Evolutionary conservation across 495 filamentous ascomycete species (phyloP).

Genomic region (Neurospora sp.): DNA sequence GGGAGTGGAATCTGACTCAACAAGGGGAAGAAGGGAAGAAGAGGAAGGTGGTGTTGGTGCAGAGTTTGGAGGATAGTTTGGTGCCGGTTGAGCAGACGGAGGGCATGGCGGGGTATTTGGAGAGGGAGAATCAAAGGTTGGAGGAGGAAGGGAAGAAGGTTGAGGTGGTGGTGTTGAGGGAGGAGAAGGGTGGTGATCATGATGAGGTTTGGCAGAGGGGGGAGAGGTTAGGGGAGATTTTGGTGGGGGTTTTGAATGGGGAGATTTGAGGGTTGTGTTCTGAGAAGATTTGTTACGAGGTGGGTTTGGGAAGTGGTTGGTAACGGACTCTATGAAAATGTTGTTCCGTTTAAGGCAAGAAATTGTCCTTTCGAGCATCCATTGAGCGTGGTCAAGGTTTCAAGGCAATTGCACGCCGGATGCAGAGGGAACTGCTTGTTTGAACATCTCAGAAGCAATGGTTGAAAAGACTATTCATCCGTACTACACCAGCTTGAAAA

Average conservation of each 20-base stretch:
- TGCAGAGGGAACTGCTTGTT: not conserved
- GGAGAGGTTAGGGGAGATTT: conserved; percentile 11
- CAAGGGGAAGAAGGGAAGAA: conserved; percentile 10
- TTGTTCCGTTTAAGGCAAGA: not conserved
- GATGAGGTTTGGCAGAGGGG: conserved; percentile 18
- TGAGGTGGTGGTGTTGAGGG: conserved; percentile 3
- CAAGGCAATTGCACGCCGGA: not conserved
- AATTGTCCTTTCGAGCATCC: not conserved
- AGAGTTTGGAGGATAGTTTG: conserved; percentile 24
- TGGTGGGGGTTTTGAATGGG: conserved; percentile 4
- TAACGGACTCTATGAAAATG: not conserved
- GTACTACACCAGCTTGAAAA: not conserved
- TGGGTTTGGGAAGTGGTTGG: not conserved
- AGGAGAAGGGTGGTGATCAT: conserved; percentile 14
- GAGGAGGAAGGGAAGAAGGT: not conserved
- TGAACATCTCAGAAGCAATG: not conserved
- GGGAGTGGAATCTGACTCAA: conserved; percentile 13
- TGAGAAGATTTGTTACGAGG: not conserved
- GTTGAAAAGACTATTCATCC: not conserved
- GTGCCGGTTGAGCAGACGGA: conserved; percentile 23
- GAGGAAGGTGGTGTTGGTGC: conserved; percentile 19
- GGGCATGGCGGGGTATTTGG: conserved; percentile 12
- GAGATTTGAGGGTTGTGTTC: not conserved
- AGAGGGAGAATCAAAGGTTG: not conserved
- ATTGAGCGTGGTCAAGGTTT: not conserved